Evolutionary conservation across 176 grass and related monocot genomes (phyloP).

Genomic region (Otatea glauca): DNA sequence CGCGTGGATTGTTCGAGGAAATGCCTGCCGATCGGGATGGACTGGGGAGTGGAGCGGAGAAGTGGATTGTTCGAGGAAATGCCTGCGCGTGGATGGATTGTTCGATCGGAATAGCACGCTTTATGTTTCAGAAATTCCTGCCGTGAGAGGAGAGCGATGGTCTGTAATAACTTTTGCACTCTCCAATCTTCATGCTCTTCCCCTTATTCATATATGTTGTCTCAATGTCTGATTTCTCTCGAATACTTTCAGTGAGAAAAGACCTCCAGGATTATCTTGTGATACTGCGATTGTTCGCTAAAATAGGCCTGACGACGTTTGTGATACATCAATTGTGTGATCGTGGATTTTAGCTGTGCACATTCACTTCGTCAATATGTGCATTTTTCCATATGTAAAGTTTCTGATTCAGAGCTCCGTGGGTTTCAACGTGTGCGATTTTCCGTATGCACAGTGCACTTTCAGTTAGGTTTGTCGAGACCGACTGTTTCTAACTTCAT

Average conservation of each 20-base stretch:
- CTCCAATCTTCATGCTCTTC: too few species aligned
- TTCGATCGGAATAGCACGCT: too few species aligned
- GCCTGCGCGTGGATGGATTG: background rate
- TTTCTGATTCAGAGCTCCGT: background rate
- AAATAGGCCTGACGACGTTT: background rate
- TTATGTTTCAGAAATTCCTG: too few species aligned
- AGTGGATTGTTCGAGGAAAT: constrained; percentile 31
- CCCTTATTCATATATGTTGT: too few species aligned
- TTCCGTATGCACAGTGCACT: too few species aligned
- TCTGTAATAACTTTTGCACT: too few species aligned
- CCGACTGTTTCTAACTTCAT: too few species aligned
- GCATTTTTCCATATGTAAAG: background rate
- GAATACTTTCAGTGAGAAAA: background rate
- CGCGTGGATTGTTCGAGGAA: constrained; percentile 36
- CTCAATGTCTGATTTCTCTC: background rate
- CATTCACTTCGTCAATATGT: background rate
- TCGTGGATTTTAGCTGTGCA: background rate
- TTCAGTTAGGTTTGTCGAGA: background rate
- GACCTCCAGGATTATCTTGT: background rate
- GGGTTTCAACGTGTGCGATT: background rate
- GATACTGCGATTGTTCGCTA: background rate
- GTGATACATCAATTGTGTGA: background rate
- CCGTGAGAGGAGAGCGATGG: too few species aligned
- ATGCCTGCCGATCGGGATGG: background rate
- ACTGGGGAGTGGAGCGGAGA: background rate